Conservation (phyloP, 208 protist species). For the Leishmania lainsoni region DNA sequence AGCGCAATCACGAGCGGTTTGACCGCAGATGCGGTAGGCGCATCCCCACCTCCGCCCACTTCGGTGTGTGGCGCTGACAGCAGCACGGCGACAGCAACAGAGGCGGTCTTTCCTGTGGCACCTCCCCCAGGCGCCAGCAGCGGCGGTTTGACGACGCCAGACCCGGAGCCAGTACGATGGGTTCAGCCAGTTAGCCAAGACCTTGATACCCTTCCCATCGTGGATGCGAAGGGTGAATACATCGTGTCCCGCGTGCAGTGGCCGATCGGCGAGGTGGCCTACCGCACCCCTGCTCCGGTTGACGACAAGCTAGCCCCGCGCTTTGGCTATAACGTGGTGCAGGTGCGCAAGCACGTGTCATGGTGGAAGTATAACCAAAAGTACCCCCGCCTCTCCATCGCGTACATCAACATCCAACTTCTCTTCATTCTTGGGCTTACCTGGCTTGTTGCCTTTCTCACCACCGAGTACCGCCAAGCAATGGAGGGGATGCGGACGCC, state of each 20-base stretch:
- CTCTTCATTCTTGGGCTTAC: conserved; percentile 75
- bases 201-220: conserved; percentile 47
- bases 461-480: conserved; percentile 62
- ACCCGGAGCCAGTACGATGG: conserved; percentile 73
- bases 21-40: background rate
- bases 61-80: background rate
- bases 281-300: conserved; percentile 67
- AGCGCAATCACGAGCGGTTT: background rate
- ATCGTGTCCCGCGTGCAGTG: conserved; percentile 86
- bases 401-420: conserved; percentile 87
- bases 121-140: background rate
- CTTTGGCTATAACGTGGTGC: conserved; percentile 89
- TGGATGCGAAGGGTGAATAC: conserved; percentile 81
- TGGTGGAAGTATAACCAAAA: conserved; percentile 91
- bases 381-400: conserved; percentile 77
- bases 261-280: conserved; percentile 85
- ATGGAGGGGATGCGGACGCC: conserved; percentile 82
- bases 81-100: background rate
- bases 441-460: conserved; percentile 80
- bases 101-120: background rate
- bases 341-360: conserved; percentile 85
- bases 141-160: conserved; percentile 22
- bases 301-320: conserved; percentile 76
- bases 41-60: background rate
- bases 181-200: conserved; percentile 53